Evolutionary conservation across 208 protist genomes (phyloP), one percentile per base, ranked within the genome.

Genomic region (Angomonas desouzai): DNA sequence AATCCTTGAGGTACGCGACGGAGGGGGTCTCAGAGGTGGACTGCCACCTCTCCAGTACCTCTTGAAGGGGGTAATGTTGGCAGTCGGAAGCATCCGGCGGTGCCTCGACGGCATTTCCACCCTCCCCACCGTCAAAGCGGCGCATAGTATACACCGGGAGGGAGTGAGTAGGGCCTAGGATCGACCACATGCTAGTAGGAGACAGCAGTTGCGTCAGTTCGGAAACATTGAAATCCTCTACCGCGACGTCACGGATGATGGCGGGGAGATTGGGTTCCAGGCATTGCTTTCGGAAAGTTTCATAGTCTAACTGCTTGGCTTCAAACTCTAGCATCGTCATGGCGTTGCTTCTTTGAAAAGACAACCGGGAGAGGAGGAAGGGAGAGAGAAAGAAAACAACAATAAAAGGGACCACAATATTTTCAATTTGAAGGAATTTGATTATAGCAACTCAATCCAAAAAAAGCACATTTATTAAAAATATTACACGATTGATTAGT

Each of bases 191-290:
- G 7, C 48, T 59, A 11, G 23, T 33, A 25, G 85, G 81, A 9
- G 30, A 25, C 36, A 88, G 72, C 1, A 55, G 64, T 9, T 30
- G 43, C 29, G 40, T 27, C 40, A 87, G 61, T 3, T 18, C 33
- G 1, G 61, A 16, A 25, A 78, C 13, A 33, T 74, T n/a, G 43
- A 85, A 85, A 51, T 25, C 70, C n/a, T 20, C 43, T 30, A 0
- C 59, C 9, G 27, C 1, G 2, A 64, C 75, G 53, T 62, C 61
- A 28, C 88, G 78, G 64, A 96, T 84, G 64, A 96, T 74, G 30
- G 84, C 89, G 1, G 87, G 83, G n/a, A 58, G 55, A 51, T 93
- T 93, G 22, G 74, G 76, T 66, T 62, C 56, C 22, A 96, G 70
- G 55, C 86, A 93, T 33, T 30, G 51, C 0, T 81, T 62, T 32